Conservation (phyloP, 1,284 basidiomycete genomes). For the Bondarzewia mesenterica region DNA sequence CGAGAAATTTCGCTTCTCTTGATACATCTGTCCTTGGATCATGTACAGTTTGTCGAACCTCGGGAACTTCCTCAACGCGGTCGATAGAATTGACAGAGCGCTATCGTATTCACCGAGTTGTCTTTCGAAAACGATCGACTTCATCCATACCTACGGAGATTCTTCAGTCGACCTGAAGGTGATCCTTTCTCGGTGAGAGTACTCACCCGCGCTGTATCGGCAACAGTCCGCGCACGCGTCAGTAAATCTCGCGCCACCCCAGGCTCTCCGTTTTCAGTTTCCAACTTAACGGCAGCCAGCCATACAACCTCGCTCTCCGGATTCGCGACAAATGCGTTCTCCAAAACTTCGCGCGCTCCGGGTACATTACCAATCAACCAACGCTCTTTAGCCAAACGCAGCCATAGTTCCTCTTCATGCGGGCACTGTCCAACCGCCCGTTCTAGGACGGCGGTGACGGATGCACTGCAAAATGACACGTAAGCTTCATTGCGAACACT, state of each 20-base stretch:
- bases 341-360: constrained; percentile 81
- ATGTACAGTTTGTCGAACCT: constrained; percentile 90
- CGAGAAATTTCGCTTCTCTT: constrained; percentile 48
- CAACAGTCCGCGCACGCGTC: constrained; percentile 81
- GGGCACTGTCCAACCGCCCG: constrained; percentile 87
- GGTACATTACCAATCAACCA: constrained; percentile 86
- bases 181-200: background rate
- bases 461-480: too few relatives aligned
- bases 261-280: constrained; percentile 88
- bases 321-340: constrained; percentile 88
- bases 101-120: constrained; percentile 73
- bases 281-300: constrained; percentile 94
- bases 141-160: constrained; percentile 89
- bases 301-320: constrained; percentile 96
- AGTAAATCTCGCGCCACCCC: constrained; percentile 82
- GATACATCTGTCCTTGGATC: constrained; percentile 90
- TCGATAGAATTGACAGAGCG: constrained; percentile 70
- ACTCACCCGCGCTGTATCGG: constrained; percentile 82
- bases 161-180: constrained; percentile 3
- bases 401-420: constrained; percentile 92
- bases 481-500: too few relatives aligned
- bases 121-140: constrained; percentile 90
- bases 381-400: constrained; percentile 95
- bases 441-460: constrained; percentile 75
- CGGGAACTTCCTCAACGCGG: constrained; percentile 77